phyloP scores from a whole-genome alignment of 176 grass and related monocot species.

The Guadua angustifolia region DNA sequence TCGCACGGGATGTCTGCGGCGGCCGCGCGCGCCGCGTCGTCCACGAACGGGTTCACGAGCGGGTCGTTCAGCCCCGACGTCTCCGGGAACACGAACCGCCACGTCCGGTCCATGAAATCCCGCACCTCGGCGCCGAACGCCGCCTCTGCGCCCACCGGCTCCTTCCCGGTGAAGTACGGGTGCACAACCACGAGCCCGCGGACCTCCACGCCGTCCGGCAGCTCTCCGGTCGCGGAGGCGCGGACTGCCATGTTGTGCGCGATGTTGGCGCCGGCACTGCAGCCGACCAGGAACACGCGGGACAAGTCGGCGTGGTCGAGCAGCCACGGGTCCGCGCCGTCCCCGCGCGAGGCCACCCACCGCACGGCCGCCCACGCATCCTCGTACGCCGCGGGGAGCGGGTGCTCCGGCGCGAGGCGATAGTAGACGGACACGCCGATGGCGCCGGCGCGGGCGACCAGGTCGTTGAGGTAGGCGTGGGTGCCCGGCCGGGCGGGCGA shows the following conservation, averaged over 20 bases:
- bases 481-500: constrained; percentile 63
- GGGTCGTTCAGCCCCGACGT: constrained; percentile 62
- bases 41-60: constrained; percentile 54
- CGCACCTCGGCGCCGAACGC: constrained; percentile 45
- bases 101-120: constrained; percentile 48
- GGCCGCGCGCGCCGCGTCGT: constrained; percentile 51
- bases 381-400: constrained; percentile 70
- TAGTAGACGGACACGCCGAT: constrained; percentile 77
- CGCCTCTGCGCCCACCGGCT: constrained; percentile 46
- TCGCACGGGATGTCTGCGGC: constrained; percentile 44
- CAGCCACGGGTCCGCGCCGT: constrained; percentile 60
- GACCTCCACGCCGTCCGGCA: constrained; percentile 47
- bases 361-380: constrained; percentile 66
- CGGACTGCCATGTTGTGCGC: constrained; percentile 67
- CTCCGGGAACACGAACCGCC: constrained; percentile 57
- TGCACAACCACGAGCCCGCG: constrained; percentile 56
- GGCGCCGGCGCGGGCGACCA: constrained; percentile 54
- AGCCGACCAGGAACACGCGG: constrained; percentile 61
- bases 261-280: constrained; percentile 78
- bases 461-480: constrained; percentile 73
- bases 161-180: constrained; percentile 62
- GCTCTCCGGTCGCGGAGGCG: constrained; percentile 35
- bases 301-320: constrained; percentile 65
- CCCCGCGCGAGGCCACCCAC: constrained; percentile 53
- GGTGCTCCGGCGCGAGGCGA: constrained; percentile 80